phyloP scores from a whole-genome alignment of 176 grass and related monocot species.

The Carex kokanica region DNA sequence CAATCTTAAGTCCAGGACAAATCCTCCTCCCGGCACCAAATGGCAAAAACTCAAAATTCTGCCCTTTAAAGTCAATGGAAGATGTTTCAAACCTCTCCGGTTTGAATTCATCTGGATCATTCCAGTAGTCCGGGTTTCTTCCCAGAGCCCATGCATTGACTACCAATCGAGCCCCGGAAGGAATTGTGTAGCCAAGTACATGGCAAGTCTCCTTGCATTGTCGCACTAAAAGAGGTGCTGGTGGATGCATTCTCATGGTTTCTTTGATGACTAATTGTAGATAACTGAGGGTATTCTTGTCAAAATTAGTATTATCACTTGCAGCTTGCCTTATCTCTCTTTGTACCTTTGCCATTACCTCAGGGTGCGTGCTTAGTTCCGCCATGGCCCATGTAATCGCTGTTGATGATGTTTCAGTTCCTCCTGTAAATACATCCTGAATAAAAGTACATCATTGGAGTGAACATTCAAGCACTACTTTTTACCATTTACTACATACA shows the following conservation, averaged over 20 bases:
- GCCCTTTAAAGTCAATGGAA: background rate
- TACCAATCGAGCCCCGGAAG: background rate
- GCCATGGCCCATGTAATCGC: conserved; percentile 23
- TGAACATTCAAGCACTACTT: background rate
- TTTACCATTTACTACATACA: too few species aligned
- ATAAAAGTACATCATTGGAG: background rate
- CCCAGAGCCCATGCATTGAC: conserved; percentile 26
- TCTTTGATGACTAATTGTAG: conserved; percentile 25
- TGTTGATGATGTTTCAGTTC: background rate
- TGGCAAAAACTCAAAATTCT: conserved; percentile 17
- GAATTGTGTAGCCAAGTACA: conserved; percentile 5
- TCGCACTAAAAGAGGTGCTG: background rate
- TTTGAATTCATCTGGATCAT: background rate
- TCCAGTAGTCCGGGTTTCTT: conserved; percentile 18
- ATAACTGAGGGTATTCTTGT: background rate
- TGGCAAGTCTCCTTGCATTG: background rate
- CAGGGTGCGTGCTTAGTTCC: conserved; percentile 4
- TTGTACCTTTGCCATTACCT: conserved; percentile 14
- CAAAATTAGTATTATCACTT: background rate
- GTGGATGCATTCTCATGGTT: conserved; percentile 11
- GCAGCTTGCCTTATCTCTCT: background rate
- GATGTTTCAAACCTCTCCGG: background rate
- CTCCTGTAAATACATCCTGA: conserved; percentile 16
- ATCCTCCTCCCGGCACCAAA: conserved; percentile 22
- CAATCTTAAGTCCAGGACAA: conserved; percentile 13